Evolutionary conservation across 495 filamentous ascomycete species (phyloP).

Genomic region (Podospora sp.): DNA sequence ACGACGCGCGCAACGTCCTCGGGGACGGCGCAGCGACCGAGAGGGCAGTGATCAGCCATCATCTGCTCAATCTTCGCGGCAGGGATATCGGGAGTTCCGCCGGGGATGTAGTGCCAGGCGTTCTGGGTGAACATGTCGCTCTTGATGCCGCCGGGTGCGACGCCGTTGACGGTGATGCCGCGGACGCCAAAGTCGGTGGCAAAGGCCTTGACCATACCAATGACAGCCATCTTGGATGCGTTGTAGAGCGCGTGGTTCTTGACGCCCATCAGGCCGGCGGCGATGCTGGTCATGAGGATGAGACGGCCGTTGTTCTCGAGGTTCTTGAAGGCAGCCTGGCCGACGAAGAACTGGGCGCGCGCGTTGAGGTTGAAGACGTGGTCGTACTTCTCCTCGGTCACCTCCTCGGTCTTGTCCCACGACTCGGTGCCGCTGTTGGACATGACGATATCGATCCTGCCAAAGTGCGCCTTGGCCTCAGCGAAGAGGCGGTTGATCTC

Average conservation of each 20-base stretch:
- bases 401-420: conserved; percentile 65
- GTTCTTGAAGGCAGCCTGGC: conserved; percentile 72
- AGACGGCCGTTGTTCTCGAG: conserved; percentile 68
- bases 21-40: conserved; percentile 50
- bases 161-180: conserved; percentile 75
- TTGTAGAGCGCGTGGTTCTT: conserved; percentile 76
- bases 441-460: conserved; percentile 75
- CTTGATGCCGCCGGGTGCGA: conserved; percentile 78
- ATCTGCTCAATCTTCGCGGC: conserved; percentile 39
- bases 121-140: conserved; percentile 75
- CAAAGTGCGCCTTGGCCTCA: conserved; percentile 64
- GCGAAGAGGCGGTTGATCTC: conserved; percentile 67
- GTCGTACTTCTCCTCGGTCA: conserved; percentile 76
- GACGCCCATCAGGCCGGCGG: conserved; percentile 59
- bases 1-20: conserved; percentile 61
- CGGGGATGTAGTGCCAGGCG: conserved; percentile 66
- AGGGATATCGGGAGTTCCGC: conserved; percentile 33
- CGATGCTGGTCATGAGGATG: conserved; percentile 62
- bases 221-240: conserved; percentile 74
- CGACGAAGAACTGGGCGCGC: conserved; percentile 81
- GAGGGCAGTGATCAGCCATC: conserved; percentile 41
- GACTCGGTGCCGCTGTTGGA: conserved; percentile 68
- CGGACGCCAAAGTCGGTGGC: conserved; percentile 71
- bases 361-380: conserved; percentile 76
- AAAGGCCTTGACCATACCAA: conserved; percentile 76